phyloP scores from a whole-genome alignment of 495 filamentous ascomycete species.

The Aspergillus hancockii region DNA sequence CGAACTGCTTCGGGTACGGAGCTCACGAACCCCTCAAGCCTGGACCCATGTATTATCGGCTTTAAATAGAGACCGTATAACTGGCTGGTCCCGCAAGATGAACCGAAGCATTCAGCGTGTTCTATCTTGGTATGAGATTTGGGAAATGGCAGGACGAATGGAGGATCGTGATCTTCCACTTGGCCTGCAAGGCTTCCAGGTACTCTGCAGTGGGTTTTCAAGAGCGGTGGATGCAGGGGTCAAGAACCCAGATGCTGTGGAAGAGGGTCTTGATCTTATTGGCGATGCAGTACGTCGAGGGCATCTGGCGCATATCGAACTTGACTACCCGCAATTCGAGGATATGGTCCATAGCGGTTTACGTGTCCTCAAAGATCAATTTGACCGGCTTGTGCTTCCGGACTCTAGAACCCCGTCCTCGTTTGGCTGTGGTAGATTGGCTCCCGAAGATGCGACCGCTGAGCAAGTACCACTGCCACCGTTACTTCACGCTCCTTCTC shows the following conservation, averaged over 20 bases:
- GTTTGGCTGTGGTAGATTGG: conserved; percentile 25
- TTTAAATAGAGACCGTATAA: conserved; percentile 25
- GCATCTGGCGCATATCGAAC: conserved; percentile 5
- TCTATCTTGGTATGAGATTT: conserved; percentile 45
- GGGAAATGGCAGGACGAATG: conserved; percentile 41
- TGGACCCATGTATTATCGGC: conserved; percentile 44
- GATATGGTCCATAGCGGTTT: conserved; percentile 36
- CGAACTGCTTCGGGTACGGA: conserved; percentile 36
- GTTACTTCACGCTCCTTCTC: conserved; percentile 43
- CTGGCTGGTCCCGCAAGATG: conserved; percentile 17
- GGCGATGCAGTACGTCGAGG: conserved; percentile 14
- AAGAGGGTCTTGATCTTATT: conserved; percentile 27
- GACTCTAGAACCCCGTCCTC: conserved; percentile 25
- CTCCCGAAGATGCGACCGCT: conserved; percentile 13
- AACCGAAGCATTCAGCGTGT: conserved; percentile 32
- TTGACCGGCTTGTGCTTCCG: conserved; percentile 40
- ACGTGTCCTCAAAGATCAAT: conserved; percentile 34
- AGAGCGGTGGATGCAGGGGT: conserved; percentile 39
- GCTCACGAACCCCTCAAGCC: conserved; percentile 31
- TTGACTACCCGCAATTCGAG: conserved; percentile 21
- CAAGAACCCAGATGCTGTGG: conserved; percentile 24
- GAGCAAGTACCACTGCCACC: conserved; percentile 29
- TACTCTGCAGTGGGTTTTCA: conserved; percentile 48
- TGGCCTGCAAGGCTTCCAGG: conserved; percentile 43
- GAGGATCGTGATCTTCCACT: conserved; percentile 36